phyloP scores from a whole-genome alignment of 108 stramenopile species.

The Cyclotella baltica region DNA sequence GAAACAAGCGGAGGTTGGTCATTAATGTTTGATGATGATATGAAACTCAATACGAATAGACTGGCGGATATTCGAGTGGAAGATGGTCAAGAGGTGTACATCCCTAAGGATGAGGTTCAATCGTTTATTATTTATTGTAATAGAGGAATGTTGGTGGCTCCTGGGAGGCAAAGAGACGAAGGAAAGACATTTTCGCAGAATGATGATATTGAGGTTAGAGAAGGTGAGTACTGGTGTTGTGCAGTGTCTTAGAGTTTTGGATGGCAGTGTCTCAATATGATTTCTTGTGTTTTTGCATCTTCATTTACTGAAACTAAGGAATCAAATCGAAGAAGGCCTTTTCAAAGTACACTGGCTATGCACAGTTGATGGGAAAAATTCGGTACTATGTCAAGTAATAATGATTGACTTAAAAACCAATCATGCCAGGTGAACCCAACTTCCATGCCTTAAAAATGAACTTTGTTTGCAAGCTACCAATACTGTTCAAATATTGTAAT shows the following conservation, averaged over 20 bases:
- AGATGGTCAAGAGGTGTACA: slow-evolving; percentile 14
- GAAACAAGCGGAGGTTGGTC: slow-evolving; percentile 19
- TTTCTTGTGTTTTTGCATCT: too few species aligned
- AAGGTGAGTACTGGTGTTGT: too few species aligned
- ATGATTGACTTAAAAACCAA: too few species aligned
- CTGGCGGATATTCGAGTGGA: slow-evolving; percentile 1
- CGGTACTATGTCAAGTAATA: slow-evolving; percentile 15
- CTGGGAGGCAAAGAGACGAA: neutral
- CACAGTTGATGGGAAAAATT: slow-evolving; percentile 13
- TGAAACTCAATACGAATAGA: neutral
- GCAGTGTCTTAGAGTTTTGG: too few species aligned
- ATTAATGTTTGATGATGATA: neutral
- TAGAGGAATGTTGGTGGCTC: slow-evolving; percentile 6
- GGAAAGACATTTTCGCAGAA: slow-evolving; percentile 13
- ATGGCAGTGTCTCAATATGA: too few species aligned
- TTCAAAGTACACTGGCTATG: slow-evolving; percentile 1
- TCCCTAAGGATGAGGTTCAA: slow-evolving; percentile 8
- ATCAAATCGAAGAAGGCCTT: slow-evolving; percentile 9
- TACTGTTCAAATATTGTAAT: too few species aligned
- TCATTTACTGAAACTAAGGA: too few species aligned
- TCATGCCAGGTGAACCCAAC: too few species aligned
- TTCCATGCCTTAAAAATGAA: too few species aligned
- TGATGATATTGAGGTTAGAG: slow-evolving; percentile 22
- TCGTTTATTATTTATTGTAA: slow-evolving; percentile 26
- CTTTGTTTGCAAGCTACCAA: too few species aligned